Evolutionary conservation across 2,329 filamentous ascomycete species (phyloP), one percentile per base, ranked within the genome.

Genomic region (Aspergillus clavatus): DNA sequence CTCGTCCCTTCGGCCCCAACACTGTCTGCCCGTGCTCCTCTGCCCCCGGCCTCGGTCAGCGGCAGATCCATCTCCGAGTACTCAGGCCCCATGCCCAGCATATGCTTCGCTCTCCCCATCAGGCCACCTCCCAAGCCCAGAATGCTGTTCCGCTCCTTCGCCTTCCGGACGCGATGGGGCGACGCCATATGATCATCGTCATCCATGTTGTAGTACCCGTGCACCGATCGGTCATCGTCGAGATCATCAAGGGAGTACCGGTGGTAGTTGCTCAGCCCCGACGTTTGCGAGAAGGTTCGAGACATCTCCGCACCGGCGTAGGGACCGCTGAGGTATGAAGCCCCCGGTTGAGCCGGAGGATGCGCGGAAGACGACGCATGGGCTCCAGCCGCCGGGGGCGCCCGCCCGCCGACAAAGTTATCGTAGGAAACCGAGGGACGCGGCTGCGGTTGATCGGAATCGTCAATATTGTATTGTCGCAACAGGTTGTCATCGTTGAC

Each of bases 41-140:
- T 72, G 38, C 76, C 78, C 42, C 76, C 80, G 38, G 84, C 73
- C 65, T 97, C 89, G 4, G 91, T 97, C 68, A 98, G 75, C 11
- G 93, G 93, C 43, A 98, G 76, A 65, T 98, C 91, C 93, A 98
- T 98, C 71, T 97, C 93, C 26, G 91, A 96, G 69, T 98, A 97
- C 52, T 84, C 56, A n/a, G 79, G 77, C 7, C 82, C 85, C 83
- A 95, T 89, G 42, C 93, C 91, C 50, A 98, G 73, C 77, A 86
- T 89, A 65, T 86, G 90, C 74, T 95, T 97, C 33, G 91, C 86
- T 61, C 80, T 84, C 36, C 90, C 93, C 60, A 96, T 74, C 50
- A 97, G 72, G 14, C 91, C 90, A 50, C 91, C 90, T 50, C 91
- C 90, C 60, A 97, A 71, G 55, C 84, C 82, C 60, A 97, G 71